Evolutionary conservation across 2,329 filamentous ascomycete genomes (phyloP), one percentile per base, ranked within the genome.

Genomic region (Scedosporium boydii): DNA sequence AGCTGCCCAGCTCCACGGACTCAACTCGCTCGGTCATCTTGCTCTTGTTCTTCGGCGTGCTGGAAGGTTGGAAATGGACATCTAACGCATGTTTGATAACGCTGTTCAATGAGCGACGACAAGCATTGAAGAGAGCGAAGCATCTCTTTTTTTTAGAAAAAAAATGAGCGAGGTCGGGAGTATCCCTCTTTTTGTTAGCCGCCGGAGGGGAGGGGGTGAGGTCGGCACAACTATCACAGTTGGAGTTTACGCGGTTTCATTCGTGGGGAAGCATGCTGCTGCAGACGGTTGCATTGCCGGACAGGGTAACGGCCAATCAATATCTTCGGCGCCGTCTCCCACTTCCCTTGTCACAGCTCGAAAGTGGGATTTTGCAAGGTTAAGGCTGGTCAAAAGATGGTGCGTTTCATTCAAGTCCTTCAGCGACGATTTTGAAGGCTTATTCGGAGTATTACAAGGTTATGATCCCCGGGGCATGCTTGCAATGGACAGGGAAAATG

Each of bases 1-100:
- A 61, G 29, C 12, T 55, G n/a, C 48, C 21, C 6, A 61, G 59
- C 59, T 61, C 59, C 26, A 60, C 26, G 14, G 44, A 60, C 18
- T 60, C 59, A 26, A 44, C 12, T 60, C n/a, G n/a, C 3, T 26
- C 18, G 18, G 44, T 4, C 59, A 53, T 60, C 26, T n/a, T 59
- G 34, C 4, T 21, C 1, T 12, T 16, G 7, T 23, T 18, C 26
- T 48, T 51, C 26, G 23, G n/a, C 29, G 38, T n/a, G 4, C 55
- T 16, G 27, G 7, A 29, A 58, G 21, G 55, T 4, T 38, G 10
- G 9, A 57, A 9, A 9, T 18, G n/a, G 56, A 42, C 18, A 14
- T 41, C n/a, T 18, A 41, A 16, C 3, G n/a, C n/a, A 42, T 34
- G 16, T 18, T 42, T 41, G 16, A 23, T 41, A 18, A 23, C 44